These are phyloP conservation scores for Leccinum uliginosum DNA, from an alignment of 768 basidiomycete genomes.

Conservation along the genomic window DNA sequence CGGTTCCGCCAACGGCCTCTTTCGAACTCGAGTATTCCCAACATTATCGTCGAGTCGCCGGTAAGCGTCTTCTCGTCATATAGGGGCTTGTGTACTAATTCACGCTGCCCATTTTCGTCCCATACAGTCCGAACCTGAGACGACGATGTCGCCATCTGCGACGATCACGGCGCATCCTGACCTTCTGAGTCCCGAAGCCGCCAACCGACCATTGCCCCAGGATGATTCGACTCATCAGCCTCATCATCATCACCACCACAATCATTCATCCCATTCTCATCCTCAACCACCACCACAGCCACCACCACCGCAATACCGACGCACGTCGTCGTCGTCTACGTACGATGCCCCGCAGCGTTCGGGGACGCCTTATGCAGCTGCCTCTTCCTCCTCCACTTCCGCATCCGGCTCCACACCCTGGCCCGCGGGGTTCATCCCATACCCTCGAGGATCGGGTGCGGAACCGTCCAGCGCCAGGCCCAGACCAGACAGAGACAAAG, in stretches of 20 bases:
- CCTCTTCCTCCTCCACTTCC: background rate
- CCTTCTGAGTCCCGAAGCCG: conserved; percentile 42
- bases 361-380: conserved; percentile 6
- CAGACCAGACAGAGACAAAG: background rate
- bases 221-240: conserved; percentile 8
- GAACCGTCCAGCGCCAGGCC: background rate
- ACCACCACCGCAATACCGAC: background rate
- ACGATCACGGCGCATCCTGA: conserved; percentile 34
- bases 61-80: conserved; percentile 25
- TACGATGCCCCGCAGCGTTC: conserved; percentile 8
- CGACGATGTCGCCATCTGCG: conserved; percentile 29
- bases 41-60: conserved; percentile 45
- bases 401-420: background rate
- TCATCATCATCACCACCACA: background rate
- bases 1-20: conserved; percentile 27
- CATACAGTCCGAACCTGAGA: conserved; percentile 38
- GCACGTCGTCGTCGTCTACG: background rate
- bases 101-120: background rate
- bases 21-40: conserved; percentile 36
- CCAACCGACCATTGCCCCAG: conserved; percentile 25
- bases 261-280: background rate
- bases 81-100: background rate
- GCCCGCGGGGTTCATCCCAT: conserved; percentile 20
- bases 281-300: background rate
- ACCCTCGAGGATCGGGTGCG: background rate